Base-by-base conservation (phyloP, 331 rosid species). In the Saraca asoca region DNA sequence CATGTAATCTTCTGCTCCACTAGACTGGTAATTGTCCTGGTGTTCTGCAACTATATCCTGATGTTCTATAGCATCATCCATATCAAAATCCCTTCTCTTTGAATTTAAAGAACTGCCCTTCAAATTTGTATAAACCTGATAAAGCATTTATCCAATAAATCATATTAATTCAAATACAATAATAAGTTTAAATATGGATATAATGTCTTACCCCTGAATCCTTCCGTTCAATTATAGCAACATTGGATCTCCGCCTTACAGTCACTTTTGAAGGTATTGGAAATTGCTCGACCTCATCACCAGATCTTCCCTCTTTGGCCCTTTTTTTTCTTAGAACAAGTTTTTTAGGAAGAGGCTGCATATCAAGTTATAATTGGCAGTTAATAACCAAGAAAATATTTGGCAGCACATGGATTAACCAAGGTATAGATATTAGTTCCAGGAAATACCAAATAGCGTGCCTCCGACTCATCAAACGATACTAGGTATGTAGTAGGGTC, bases 281-380 rank as follows among this genome's bases (percentile, higher is more conserved):
- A 77, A 85, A 88, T 80, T 94, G 97, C 67, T 90, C 97, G 19
- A 88, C 69, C 69, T 94, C 97, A 7, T 94, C 99, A 10, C 57
- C 78, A 11, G 92, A 78, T 83, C 94, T 85, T 63, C 91, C 99
- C 75, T 94, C 99, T 72, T 70, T 86, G 20, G 99, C 83, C 81
- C 96, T 86, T 86, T 94, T 94, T 71, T 94, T 90, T 66, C 97
- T 88, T 72, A 88, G 70, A 66, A 86, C 81, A 60, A 94, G 92
- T 79, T 90, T 94, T 14, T 91, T 86, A 15, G 99, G 96, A 80
- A 94, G 99, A 41, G 99, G 97, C 99, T 94, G 91, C 71, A 60
- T 17, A 74, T 65, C 44, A 74, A 77, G 72, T 39, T 7, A 61
- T 58, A 55, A 73, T 50, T 33, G 62, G 69, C 16, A 54, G 41